Percentiles rank a stretch among this genome's conserved stretches.
These are phyloP conservation scores for Hemileccinum impolitum DNA, from an alignment of 768 basidiomycete genomes.

Conservation along the genomic window DNA sequence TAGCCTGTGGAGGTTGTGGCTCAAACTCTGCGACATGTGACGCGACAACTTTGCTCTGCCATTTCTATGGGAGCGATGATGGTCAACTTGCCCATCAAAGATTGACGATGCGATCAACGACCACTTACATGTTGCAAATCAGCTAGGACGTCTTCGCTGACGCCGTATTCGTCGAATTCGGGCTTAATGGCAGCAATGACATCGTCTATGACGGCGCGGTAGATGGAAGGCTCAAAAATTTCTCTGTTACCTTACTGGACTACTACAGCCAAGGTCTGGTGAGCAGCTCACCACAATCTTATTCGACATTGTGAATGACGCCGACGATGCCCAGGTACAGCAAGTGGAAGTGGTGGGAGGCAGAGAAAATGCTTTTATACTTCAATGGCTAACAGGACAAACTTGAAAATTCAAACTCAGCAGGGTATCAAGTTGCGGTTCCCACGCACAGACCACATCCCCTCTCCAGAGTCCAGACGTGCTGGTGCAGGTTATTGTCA, in stretches of 20 bases:
- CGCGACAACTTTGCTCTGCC: constrained; percentile 93
- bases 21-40: constrained; percentile 96
- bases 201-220: constrained; percentile 95
- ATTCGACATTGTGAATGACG: constrained; percentile 74
- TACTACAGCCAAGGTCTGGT: constrained; percentile 57
- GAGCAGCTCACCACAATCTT: constrained; percentile 96
- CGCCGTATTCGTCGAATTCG: constrained; percentile 97
- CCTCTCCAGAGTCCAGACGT: too few relatives aligned
- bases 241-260: constrained; percentile 50
- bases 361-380: constrained; percentile 38
- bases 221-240: constrained; percentile 79
- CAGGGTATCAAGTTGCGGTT: constrained; percentile 23
- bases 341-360: constrained; percentile 33
- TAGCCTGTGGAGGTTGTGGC: constrained; percentile 45
- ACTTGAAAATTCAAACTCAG: constrained; percentile 44
- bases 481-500: too few relatives aligned
- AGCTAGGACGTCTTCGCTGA: constrained; percentile 85
- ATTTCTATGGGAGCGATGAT: constrained; percentile 58
- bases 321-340: constrained; percentile 25
- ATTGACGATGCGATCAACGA: constrained; percentile 10
- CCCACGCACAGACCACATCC: constrained; percentile 47
- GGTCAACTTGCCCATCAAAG: constrained; percentile 9
- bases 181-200: constrained; percentile 82
- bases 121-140: constrained; percentile 83
- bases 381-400: constrained; percentile 36